phyloP scores from a whole-genome alignment of 1,284 basidiomycete genomes.

The Heterobasidion irregulare region DNA sequence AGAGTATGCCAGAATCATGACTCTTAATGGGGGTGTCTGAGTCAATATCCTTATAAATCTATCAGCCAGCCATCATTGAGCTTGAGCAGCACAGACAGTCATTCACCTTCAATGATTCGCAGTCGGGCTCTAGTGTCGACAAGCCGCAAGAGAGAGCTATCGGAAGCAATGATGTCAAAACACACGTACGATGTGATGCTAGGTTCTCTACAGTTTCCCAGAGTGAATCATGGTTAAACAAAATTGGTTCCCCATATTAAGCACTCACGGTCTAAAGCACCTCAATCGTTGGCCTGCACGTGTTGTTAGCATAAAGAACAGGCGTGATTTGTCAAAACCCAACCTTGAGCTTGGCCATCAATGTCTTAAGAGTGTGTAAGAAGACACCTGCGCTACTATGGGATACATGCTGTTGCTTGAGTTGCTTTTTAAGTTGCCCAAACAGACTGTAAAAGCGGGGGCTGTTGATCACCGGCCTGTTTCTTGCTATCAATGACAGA shows the following conservation, averaged over 20 bases:
- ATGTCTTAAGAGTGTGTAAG: slow-evolving; percentile 46
- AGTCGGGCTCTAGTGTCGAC: slow-evolving; percentile 26
- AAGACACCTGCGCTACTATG: slow-evolving; percentile 46
- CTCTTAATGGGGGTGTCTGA: slow-evolving; percentile 27
- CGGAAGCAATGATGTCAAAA: slow-evolving; percentile 31
- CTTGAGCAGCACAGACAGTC: no score
- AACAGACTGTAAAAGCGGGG: slow-evolving; percentile 49
- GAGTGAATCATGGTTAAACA: background rate
- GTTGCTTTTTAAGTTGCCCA: slow-evolving; percentile 30
- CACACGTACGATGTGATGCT: slow-evolving; percentile 41
- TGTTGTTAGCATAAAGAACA: background rate
- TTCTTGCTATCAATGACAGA: background rate
- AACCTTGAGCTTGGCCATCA: slow-evolving; percentile 64
- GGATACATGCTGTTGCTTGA: slow-evolving; percentile 39
- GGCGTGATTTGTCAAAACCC: background rate
- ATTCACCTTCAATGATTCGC: no score
- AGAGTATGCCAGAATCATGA: slow-evolving; percentile 13
- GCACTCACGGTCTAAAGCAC: slow-evolving; percentile 45
- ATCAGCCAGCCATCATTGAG: no score
- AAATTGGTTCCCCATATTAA: background rate
- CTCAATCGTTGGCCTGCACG: slow-evolving; percentile 52
- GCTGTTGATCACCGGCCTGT: slow-evolving; percentile 52
- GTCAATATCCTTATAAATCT: slow-evolving; percentile 36
- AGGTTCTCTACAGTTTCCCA: slow-evolving; percentile 38
- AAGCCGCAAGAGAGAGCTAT: slow-evolving; percentile 40